These are phyloP conservation scores for Olyra latifolia DNA, from an alignment of 176 grass and related monocot species.

Conservation along the genomic window DNA sequence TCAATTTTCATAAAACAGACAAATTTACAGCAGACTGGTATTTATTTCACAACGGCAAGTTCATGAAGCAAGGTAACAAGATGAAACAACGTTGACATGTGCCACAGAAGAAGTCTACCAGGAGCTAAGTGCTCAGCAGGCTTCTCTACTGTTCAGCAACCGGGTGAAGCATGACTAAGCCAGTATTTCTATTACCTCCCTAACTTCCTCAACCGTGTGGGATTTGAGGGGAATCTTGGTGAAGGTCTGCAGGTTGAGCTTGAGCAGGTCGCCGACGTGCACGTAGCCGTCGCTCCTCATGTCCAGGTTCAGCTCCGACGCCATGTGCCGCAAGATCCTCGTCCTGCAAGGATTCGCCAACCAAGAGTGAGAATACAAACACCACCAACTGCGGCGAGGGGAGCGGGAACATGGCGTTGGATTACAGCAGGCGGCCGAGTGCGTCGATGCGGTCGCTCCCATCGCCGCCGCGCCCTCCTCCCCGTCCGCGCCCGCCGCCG, in stretches of 20 bases:
- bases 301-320: constrained; percentile 67
- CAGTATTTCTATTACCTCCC: constrained; percentile 41
- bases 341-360: constrained; percentile 32
- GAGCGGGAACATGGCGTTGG: background rate
- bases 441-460: constrained; percentile 57
- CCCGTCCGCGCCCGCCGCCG: constrained; percentile 33
- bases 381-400: background rate
- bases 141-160: background rate
- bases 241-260: constrained; percentile 58
- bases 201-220: constrained; percentile 78
- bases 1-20: background rate
- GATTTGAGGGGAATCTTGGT: constrained; percentile 73
- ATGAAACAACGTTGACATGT: background rate
- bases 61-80: background rate
- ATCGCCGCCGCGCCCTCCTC: constrained; percentile 1
- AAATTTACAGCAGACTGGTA: background rate
- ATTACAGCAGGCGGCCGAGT: constrained; percentile 75
- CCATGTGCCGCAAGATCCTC: constrained; percentile 84
- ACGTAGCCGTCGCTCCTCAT: constrained; percentile 86
- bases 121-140: background rate
- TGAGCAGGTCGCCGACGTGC: constrained; percentile 63
- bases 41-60: background rate
- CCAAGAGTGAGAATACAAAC: background rate
- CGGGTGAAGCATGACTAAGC: background rate
- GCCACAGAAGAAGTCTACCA: background rate